Percentiles rank a stretch among this genome's conserved stretches.
phyloP scores from a whole-genome alignment of 148 eudicot species.

The Chenopodium album region DNA sequence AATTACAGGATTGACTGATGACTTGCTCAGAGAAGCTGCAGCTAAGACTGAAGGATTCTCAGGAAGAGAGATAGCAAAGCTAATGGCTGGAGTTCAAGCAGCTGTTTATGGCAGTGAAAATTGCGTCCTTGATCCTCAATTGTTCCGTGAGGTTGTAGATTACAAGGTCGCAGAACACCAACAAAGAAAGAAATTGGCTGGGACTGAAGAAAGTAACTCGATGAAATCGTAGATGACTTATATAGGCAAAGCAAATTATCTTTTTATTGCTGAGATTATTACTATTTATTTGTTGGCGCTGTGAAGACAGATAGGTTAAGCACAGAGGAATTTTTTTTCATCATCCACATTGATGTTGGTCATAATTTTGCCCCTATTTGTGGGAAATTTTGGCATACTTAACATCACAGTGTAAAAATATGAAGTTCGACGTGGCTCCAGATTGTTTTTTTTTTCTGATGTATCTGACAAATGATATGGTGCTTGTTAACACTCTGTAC shows the following conservation, averaged over 20 bases:
- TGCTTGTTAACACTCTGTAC: constrained; percentile 14
- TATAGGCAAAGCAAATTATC: background rate
- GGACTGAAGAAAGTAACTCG: constrained; percentile 26
- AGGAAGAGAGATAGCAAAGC: constrained; percentile 96
- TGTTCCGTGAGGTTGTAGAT: constrained; percentile 93
- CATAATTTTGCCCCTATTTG: constrained; percentile 22
- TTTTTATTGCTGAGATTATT: background rate
- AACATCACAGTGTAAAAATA: constrained; percentile 13
- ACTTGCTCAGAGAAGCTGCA: constrained; percentile 80
- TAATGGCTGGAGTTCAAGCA: constrained; percentile 98
- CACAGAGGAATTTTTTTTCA: background rate
- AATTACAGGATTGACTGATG: constrained; percentile 76
- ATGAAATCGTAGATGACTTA: constrained; percentile 8
- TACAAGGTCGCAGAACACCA: constrained; percentile 98
- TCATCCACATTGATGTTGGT: constrained; percentile 10
- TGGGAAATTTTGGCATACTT: constrained; percentile 25
- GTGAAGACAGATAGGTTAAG: constrained; percentile 10
- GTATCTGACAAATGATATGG: background rate
- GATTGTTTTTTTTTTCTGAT: background rate
- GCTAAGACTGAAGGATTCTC: constrained; percentile 88
- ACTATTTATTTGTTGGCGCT: background rate
- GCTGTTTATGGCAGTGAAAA: constrained; percentile 92
- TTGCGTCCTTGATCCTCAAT: constrained; percentile 70
- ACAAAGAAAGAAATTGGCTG: constrained; percentile 76
- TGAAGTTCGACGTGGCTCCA: background rate